Percentiles rank a stretch among this genome's conserved stretches.
These are phyloP conservation scores for Ichthyophthirius multifiliis DNA, from an alignment of 169 alveolate genomes.

Conservation along the genomic window DNA sequence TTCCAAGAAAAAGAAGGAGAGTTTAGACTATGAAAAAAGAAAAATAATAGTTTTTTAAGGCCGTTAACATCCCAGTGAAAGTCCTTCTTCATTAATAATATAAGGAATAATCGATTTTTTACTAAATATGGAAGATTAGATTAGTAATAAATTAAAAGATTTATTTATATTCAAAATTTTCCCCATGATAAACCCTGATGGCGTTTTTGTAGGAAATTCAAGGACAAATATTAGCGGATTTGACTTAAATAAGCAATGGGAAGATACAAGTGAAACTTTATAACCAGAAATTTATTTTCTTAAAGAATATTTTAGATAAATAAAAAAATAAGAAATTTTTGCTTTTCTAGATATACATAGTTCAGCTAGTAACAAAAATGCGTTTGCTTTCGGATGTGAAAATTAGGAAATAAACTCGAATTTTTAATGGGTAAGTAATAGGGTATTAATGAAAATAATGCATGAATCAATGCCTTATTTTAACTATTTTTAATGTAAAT, in stretches of 20 bases:
- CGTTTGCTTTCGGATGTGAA: background rate
- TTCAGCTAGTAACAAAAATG: background rate
- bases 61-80: background rate
- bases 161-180: constrained; percentile 46
- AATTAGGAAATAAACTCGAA: background rate
- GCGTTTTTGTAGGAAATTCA: constrained; percentile 60
- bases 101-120: background rate
- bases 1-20: background rate
- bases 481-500: background rate
- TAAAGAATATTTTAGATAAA: background rate
- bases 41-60: background rate
- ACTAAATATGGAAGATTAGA: background rate
- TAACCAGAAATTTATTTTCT: background rate
- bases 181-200: constrained; percentile 64
- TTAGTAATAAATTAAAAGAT: constrained; percentile 29
- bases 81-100: background rate
- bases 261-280: background rate
- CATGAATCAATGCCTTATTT: background rate
- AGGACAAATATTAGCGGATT: constrained; percentile 49
- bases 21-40: background rate
- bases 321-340: background rate
- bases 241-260: constrained; percentile 45
- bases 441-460: background rate
- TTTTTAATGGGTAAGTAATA: background rate
- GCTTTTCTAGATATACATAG: background rate